Conservation (phyloP, 2,329 filamentous ascomycete genomes). For the Daldinia sp. region DNA sequence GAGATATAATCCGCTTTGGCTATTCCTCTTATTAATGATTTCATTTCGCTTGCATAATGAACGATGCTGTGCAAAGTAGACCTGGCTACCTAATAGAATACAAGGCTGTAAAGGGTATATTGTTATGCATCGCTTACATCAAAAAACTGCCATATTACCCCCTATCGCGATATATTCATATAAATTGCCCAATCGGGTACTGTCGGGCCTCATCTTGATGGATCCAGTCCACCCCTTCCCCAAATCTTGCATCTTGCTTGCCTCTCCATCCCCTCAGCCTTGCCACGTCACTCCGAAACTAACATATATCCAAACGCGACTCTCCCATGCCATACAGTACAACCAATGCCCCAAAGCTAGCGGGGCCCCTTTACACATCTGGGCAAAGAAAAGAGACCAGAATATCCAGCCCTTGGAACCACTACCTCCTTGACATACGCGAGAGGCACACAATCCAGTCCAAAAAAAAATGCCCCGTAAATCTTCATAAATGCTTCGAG, state of each 20-base stretch:
- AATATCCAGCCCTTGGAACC: background rate
- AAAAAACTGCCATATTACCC: conserved; percentile 14
- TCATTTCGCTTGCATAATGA: conserved; percentile 19
- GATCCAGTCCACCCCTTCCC: conserved; percentile 21
- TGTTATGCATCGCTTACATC: conserved; percentile 23
- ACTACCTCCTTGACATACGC: conserved; percentile 8
- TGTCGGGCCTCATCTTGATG: conserved; percentile 24
- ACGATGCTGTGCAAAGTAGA: conserved; percentile 20
- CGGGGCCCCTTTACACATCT: background rate
- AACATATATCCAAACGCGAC: conserved; percentile 19
- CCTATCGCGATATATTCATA: conserved; percentile 26
- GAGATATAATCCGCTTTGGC: background rate
- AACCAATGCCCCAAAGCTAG: conserved; percentile 17
- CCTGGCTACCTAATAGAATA: conserved; percentile 6
- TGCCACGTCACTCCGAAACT: conserved; percentile 38
- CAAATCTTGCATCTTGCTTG: conserved; percentile 21
- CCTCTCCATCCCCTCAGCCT: conserved; percentile 33
- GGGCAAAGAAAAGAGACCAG: background rate
- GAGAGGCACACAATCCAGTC: conserved; percentile 9
- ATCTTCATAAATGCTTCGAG: conserved; percentile 15
- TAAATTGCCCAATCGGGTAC: conserved; percentile 36
- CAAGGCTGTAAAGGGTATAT: conserved; percentile 34
- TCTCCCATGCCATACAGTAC: conserved; percentile 22
- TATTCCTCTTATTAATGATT: conserved; percentile 1
- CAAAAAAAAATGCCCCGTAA: conserved; percentile 13